Evolutionary conservation across 1,139 yeast genomes (phyloP).

Genomic region (Saccharomycopsis hybrid): DNA sequence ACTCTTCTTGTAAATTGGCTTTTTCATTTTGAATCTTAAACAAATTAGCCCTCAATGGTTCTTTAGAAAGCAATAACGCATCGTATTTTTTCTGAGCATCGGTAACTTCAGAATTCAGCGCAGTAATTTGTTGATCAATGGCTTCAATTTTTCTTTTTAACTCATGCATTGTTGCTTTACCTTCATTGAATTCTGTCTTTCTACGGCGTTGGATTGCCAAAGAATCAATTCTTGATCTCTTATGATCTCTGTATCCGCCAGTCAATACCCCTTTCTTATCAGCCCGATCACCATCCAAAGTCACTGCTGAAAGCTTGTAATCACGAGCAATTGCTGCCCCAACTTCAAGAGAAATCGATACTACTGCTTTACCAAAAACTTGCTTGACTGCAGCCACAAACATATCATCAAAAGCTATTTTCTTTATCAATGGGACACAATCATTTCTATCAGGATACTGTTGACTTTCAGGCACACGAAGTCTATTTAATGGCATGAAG

Average conservation of each 20-base stretch:
- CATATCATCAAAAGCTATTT: constrained; percentile 52
- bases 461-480: constrained; percentile 34
- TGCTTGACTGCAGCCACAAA: constrained; percentile 65
- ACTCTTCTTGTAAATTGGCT: constrained; percentile 39
- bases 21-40: constrained; percentile 38
- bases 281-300: constrained; percentile 87
- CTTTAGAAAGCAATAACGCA: constrained; percentile 35
- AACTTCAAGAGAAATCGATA: constrained; percentile 60
- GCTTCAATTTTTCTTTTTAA: constrained; percentile 33
- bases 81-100: constrained; percentile 38
- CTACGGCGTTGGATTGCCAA: constrained; percentile 50
- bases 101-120: constrained; percentile 39
- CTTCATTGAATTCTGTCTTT: constrained; percentile 39
- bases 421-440: constrained; percentile 69
- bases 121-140: constrained; percentile 41
- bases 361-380: constrained; percentile 75
- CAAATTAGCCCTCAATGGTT: constrained; percentile 38
- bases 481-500: constrained; percentile 79
- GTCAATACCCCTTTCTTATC: constrained; percentile 78
- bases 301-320: constrained; percentile 66
- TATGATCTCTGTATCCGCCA: constrained; percentile 81
- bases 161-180: constrained; percentile 33
- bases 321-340: constrained; percentile 66
- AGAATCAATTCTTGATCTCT: constrained; percentile 64
- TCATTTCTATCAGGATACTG: constrained; percentile 51